Conservation (phyloP, 805 yeast species). For the Nakazawaea ishiwadae region DNA sequence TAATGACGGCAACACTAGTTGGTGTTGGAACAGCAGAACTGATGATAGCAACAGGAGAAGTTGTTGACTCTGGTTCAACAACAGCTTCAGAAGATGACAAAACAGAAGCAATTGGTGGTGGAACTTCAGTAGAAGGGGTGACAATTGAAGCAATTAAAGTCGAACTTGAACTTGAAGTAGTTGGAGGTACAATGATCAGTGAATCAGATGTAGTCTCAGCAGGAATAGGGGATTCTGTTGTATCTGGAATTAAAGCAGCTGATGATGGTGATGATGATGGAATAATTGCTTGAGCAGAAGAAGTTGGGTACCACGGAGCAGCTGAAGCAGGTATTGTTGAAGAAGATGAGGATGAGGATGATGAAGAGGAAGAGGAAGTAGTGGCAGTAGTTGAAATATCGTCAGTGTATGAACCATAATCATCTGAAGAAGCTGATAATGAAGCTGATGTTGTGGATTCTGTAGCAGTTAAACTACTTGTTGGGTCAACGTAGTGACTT, state of each 20-base stretch:
- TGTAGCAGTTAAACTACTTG: constrained; percentile 4
- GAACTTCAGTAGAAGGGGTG: neutral
- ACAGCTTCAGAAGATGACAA: neutral
- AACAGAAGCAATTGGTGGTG: neutral
- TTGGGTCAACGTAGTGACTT: neutral
- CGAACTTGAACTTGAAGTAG: no score
- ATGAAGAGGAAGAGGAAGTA: neutral
- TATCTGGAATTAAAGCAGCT: neutral
- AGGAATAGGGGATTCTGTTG: neutral
- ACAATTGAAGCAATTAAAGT: no score
- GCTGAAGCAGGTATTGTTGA: neutral
- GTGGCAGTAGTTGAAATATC: neutral
- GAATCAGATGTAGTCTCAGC: neutral
- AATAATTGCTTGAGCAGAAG: no score
- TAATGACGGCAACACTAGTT: neutral
- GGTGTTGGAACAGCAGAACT: neutral
- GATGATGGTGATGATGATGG: neutral
- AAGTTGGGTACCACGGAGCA: no score
- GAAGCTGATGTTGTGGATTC: neutral
- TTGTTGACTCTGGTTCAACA: neutral
- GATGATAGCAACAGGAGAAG: neutral
- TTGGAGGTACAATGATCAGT: neutral
- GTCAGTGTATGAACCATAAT: neutral
- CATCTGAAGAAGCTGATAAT: neutral
- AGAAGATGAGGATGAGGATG: neutral